Evolutionary conservation across 2,329 filamentous ascomycete genomes (phyloP).

Genomic region (Epichloe hybrida): DNA sequence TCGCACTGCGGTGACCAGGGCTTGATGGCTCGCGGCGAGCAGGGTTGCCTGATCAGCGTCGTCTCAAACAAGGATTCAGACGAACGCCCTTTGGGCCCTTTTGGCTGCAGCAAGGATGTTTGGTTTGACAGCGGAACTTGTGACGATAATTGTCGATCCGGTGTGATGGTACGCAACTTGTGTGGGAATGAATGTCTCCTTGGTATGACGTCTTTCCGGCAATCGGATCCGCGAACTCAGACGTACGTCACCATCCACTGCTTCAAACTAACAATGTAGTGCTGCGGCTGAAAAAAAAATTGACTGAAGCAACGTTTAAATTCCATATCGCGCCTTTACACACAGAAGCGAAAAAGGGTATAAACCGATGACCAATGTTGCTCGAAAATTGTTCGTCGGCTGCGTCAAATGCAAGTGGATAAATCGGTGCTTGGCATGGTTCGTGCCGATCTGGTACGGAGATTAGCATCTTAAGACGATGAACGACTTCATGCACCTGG

Average conservation of each 20-base stretch:
- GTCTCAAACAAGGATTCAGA: neutral
- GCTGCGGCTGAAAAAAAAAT: too few species aligned
- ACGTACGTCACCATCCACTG: neutral
- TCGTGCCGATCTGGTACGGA: slow-evolving; percentile 10
- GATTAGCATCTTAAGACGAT: too few species aligned
- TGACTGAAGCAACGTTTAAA: too few species aligned
- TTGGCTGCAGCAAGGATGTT: neutral
- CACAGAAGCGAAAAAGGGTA: too few species aligned
- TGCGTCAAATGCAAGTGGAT: neutral
- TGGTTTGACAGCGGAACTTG: neutral
- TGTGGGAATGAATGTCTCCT: too few species aligned
- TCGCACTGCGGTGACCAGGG: neutral
- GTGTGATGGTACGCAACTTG: neutral
- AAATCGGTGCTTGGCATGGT: neutral
- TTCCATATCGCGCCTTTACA: too few species aligned
- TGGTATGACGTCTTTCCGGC: neutral
- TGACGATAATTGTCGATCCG: neutral
- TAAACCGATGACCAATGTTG: too few species aligned
- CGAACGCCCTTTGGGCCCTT: neutral
- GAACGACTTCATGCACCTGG: too few species aligned
- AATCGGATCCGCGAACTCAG: neutral
- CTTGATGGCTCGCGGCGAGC: neutral
- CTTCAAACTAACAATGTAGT: too few species aligned
- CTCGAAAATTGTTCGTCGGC: too few species aligned
- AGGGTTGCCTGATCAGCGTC: neutral